phyloP scores from a whole-genome alignment of 2,329 filamentous ascomycete genomes.

The Cercospora sojina region DNA sequence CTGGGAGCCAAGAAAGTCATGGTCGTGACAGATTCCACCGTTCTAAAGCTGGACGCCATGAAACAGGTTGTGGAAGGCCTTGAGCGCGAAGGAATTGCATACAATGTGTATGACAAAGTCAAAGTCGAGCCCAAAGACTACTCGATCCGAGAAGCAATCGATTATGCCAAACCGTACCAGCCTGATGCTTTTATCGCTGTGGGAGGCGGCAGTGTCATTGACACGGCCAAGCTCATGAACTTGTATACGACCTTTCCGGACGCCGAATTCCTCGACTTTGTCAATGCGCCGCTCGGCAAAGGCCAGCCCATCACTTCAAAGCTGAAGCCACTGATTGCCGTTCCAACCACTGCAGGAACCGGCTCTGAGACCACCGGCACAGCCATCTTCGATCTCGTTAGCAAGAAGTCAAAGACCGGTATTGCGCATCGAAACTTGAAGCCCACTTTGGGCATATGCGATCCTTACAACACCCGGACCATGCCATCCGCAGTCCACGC shows the following conservation, averaged over 20 bases:
- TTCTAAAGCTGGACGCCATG: conserved; percentile 83
- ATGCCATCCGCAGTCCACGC: conserved; percentile 96
- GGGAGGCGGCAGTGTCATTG: conserved; percentile 89
- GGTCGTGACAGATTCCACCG: conserved; percentile 85
- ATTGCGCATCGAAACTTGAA: conserved; percentile 95
- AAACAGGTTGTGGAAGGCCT: conserved; percentile 81
- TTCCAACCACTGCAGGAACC: conserved; percentile 83
- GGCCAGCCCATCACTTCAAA: conserved; percentile 71
- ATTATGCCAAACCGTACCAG: conserved; percentile 73
- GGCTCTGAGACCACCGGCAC: conserved; percentile 95
- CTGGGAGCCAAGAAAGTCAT: conserved; percentile 82
- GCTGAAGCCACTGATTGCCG: conserved; percentile 73
- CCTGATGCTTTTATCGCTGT: conserved; percentile 93
- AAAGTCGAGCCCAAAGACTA: conserved; percentile 92
- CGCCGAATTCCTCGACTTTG: conserved; percentile 93
- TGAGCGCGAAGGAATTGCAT: conserved; percentile 73
- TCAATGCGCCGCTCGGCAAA: conserved; percentile 89
- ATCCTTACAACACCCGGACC: conserved; percentile 85
- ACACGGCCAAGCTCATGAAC: conserved; percentile 98
- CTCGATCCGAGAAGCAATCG: conserved; percentile 86
- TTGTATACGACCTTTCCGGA: conserved; percentile 88
- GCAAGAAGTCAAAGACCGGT: conserved; percentile 88
- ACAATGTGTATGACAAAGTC: conserved; percentile 76
- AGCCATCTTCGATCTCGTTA: conserved; percentile 93
- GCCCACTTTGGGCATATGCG: conserved; percentile 84